Percentiles rank a stretch among this genome's conserved stretches.
Conservation (phyloP, 257 asterid genomes). For the Fraxinus quadrangulata region DNA sequence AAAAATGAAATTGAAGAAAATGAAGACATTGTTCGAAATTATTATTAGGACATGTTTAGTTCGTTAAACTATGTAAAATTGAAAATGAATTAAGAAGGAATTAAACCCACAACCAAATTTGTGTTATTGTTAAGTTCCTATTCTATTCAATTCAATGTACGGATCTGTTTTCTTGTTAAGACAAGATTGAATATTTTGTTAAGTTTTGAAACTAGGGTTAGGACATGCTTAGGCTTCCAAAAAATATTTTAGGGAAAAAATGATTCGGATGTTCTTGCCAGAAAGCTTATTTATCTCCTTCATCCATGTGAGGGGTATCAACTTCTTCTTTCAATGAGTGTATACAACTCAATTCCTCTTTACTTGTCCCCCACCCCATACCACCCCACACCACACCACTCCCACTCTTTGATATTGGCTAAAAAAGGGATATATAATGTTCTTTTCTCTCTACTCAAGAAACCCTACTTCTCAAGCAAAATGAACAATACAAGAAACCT, state of each 20-base stretch:
- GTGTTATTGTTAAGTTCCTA: not conserved
- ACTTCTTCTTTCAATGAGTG: constrained; percentile 54
- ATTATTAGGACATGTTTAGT: not conserved
- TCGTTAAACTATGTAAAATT: too few species aligned
- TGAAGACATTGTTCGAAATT: not conserved
- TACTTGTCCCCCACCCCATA: constrained; percentile 25
- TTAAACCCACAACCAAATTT: not conserved
- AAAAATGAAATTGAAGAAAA: not conserved
- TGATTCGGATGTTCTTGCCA: constrained; percentile 51
- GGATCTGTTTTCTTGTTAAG: constrained; percentile 20
- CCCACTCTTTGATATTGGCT: constrained; percentile 25
- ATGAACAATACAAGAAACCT: constrained; percentile 17
- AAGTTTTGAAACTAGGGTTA: constrained; percentile 24
- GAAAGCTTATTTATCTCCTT: constrained; percentile 37
- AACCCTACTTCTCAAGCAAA: constrained; percentile 47
- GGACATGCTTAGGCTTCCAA: constrained; percentile 49
- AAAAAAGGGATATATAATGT: constrained; percentile 47
- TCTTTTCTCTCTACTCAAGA: constrained; percentile 72
- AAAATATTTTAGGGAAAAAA: constrained; percentile 39
- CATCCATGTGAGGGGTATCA: constrained; percentile 63
- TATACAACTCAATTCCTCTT: constrained; percentile 50
- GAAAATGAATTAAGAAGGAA: too few species aligned
- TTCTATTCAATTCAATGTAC: not conserved
- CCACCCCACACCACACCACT: not conserved
- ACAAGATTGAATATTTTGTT: constrained; percentile 34